Evolutionary conservation across 2,329 filamentous ascomycete species (phyloP).

Genomic region (Dryadomyces quercivorus): DNA sequence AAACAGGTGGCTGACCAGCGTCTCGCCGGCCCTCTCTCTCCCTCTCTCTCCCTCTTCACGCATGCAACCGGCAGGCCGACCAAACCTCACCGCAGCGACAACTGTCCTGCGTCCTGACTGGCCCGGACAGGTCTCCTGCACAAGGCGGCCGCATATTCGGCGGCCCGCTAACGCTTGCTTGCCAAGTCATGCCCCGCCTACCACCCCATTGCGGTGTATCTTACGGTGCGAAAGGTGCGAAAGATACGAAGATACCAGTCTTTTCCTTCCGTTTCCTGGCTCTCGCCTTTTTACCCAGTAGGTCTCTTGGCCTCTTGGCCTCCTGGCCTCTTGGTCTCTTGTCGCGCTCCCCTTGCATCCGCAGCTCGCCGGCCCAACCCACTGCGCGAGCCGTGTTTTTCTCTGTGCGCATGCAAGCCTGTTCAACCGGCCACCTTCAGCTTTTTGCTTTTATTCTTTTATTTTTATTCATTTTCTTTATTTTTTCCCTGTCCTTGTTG

Average conservation of each 20-base stretch:
- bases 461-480: too few species aligned
- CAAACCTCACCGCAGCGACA: background rate
- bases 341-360: too few species aligned
- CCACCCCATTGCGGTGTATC: background rate
- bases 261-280: background rate
- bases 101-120: background rate
- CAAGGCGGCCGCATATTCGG: slow-evolving; percentile 7
- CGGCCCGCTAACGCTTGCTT: slow-evolving; percentile 5
- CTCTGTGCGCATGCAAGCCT: too few species aligned
- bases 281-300: too few species aligned
- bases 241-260: background rate
- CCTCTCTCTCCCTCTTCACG: background rate
- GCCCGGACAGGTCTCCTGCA: background rate
- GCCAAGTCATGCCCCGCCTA: background rate
- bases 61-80: background rate
- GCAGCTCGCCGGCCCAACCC: too few species aligned
- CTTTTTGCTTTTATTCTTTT: too few species aligned
- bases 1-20: background rate
- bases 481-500: too few species aligned
- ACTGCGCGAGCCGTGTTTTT: too few species aligned
- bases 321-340: too few species aligned
- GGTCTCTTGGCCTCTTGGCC: too few species aligned
- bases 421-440: too few species aligned
- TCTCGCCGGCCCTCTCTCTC: background rate
- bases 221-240: background rate